A percentile compares a stretch with the other conserved stretches of the same genome.
phyloP scores from a whole-genome alignment of 495 filamentous ascomycete species.

The Xylaria intraflava region DNA sequence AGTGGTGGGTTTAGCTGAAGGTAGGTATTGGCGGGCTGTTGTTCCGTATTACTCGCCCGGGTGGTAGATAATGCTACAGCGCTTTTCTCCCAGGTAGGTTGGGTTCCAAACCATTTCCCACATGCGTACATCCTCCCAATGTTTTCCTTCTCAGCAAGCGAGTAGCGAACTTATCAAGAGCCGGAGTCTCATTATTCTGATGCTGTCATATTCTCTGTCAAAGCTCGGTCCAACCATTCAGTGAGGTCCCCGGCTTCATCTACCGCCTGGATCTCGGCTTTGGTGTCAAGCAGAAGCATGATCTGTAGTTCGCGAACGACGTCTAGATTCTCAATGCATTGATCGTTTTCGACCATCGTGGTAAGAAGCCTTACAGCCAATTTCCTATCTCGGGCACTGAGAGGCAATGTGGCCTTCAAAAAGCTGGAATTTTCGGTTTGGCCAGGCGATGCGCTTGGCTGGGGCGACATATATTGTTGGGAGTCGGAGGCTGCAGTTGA shows the following conservation, averaged over 20 bases:
- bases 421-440: conserved; percentile 29
- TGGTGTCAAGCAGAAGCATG: conserved; percentile 81
- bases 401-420: conserved; percentile 25
- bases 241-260: conserved; percentile 56
- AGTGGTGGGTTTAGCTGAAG: not conserved
- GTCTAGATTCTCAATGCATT: conserved; percentile 22
- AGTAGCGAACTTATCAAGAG: too few species aligned
- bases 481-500: not conserved
- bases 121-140: not conserved
- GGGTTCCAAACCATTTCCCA: not conserved
- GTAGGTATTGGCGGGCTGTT: too few species aligned
- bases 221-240: conserved; percentile 53
- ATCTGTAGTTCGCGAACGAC: conserved; percentile 66
- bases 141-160: too few species aligned
- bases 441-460: not conserved
- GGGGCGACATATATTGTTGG: not conserved
- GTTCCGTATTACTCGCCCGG: too few species aligned
- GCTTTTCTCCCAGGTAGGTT: not conserved
- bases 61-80: too few species aligned
- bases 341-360: conserved; percentile 21
- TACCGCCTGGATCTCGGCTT: conserved; percentile 84
- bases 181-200: not conserved
- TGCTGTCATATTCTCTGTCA: conserved; percentile 17
- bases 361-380: conserved; percentile 62
- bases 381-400: conserved; percentile 60